Base-by-base conservation (phyloP, 192 early-diverging fungal species). In the Backusella tuberculispora region DNA sequence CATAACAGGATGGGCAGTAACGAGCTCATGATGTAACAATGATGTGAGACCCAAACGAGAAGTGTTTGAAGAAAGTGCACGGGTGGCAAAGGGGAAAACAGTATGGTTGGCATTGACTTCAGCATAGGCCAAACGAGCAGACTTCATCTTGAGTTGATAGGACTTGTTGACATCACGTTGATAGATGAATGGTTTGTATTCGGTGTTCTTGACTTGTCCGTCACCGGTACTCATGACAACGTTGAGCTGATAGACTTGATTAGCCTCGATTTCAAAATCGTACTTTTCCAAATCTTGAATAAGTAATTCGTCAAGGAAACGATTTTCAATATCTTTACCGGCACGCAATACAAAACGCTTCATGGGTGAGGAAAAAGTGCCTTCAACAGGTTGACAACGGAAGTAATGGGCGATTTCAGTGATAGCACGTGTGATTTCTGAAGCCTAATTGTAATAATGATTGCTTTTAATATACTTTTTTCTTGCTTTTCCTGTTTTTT, bases 61-160 rank as follows among this genome's bases (percentile, higher is more conserved):
- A 10, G 66, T 41, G 43, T 72, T 76, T 42, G 42, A 56, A 44
- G 76, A 69, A n/a, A 81, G 60, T 42, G 76, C 50, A 24, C 91
- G 87, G 74, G 83, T 86, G 24, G 91, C 78, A 84, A 95, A 94
- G 10, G 93, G 93, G 83, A 94, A 95, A 24, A 93, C 92, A 45
- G 87, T 88, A 80, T 86, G 85, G 41, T 77, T 74, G n/a, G 77
- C 83, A 74, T 80, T 82, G 73, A 94, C 85, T 67, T 91, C 86
- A 21, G 84, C 88, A 63, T 91, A 90, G 6, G 90, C 88, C 8
- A 82, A 72, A 66, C 88, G 82, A 29, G 91, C 86, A 75, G 89
- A 77, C 70, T 90, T 87, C 81, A 92, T 80, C 78, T 90, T 94
- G 48, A 94, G 83, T 65, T 90, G 83, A 80, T 95, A 90, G 74